These are phyloP conservation scores for Metschnikowia chrysomelidarum DNA, from an alignment of 805 yeast genomes.

Conservation along the genomic window DNA sequence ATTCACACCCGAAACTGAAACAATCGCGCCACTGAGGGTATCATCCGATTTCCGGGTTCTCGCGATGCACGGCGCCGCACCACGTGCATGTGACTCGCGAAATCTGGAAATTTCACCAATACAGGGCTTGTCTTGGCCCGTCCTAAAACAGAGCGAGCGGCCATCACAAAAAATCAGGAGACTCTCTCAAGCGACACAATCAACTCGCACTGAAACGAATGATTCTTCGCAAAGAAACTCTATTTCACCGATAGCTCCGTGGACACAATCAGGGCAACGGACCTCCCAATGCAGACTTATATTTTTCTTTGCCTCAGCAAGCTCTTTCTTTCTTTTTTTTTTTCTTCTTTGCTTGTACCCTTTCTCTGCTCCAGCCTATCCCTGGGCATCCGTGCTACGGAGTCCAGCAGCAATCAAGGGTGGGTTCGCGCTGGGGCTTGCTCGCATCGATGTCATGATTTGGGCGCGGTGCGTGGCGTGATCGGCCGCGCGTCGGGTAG, in stretches of 20 bases:
- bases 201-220: too few relatives aligned
- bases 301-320: too few relatives aligned
- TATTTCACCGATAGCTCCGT: not conserved
- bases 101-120: not conserved
- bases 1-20: not conserved
- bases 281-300: not conserved
- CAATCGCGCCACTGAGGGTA: slow-evolving; percentile 8
- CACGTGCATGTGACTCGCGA: slow-evolving; percentile 1
- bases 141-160: too few relatives aligned
- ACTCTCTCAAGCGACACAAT: too few relatives aligned
- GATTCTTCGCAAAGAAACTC: too few relatives aligned
- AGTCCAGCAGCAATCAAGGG: too few relatives aligned
- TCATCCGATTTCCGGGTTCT: slow-evolving; percentile 10
- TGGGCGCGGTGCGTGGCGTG: slow-evolving; percentile 8
- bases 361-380: not conserved
- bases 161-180: too few relatives aligned
- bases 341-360: not conserved
- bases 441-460: not conserved
- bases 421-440: not conserved
- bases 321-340: not conserved
- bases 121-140: too few relatives aligned
- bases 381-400: too few relatives aligned
- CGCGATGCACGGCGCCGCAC: slow-evolving; percentile 6
- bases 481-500: slow-evolving; percentile 5
- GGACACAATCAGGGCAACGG: slow-evolving; percentile 1